Base-by-base conservation (phyloP, 805 yeast species). In the Starmerella riodocensis region DNA sequence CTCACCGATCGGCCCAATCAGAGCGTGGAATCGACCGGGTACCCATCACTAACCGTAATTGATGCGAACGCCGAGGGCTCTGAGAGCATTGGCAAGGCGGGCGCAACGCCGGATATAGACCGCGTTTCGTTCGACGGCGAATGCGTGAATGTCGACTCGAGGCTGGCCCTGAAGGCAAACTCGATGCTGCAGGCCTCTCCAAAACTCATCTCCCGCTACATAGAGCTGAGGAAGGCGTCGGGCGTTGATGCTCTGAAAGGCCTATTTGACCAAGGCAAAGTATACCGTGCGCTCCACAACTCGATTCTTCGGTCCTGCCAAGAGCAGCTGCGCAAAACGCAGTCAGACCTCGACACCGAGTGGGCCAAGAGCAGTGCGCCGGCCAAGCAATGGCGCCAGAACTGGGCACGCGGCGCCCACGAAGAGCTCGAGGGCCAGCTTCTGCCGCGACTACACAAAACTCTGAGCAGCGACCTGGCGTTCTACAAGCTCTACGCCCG, bases 401-500 rank as follows among this genome's bases (percentile, higher is more conserved):
- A 50, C 18, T 62, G 67, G 67, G 47, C 64, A 1, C 39, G 41
- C 16, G 37, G 43, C 6, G 66, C 67, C 2, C 67, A 62, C 43
- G 41, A 47, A n/a, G 67, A 62, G 45, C 54, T 63, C 23, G 63
- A 63, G 40, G 50, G 54, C 16, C 37, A 31, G n/a, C 47, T 60
- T 8, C 39, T 51, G 16, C 52, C 54, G 11, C 47, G 53, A 8
- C 40, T 62, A 12, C 52, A 50, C 17, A 22, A 26, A 2, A 36
- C 43, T 39, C 44, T 45, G 18, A 14, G 34, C 19, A 25, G 40
- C 5, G 40, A 42, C 7, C 41, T 60, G 21, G 53, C 62, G 2
- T 63, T 65, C 64, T 61, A 55, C 53, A 59, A 60, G 38, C 51
- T 62, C 21, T 62, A 59, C 39, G 52, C 45, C 38, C 46, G 50